These are phyloP conservation scores for Candida palmyrensis DNA, from an alignment of 805 yeast species.

Conservation along the genomic window DNA sequence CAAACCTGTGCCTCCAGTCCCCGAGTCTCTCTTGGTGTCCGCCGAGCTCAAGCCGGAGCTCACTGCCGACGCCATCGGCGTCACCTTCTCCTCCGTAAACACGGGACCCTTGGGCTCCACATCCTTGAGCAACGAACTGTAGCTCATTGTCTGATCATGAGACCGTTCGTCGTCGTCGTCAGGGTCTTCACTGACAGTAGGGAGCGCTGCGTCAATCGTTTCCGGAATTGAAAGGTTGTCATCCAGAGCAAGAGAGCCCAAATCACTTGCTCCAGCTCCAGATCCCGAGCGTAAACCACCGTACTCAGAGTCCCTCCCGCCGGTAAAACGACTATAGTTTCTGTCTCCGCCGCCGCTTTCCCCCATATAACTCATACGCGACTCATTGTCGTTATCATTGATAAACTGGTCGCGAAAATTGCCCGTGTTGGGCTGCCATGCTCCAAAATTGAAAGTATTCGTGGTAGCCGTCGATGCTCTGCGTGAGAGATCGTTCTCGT, in stretches of 20 bases:
- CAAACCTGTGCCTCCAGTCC: no score
- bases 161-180: slow-evolving; percentile 12
- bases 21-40: background rate
- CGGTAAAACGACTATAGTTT: slow-evolving; percentile 13
- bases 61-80: slow-evolving; percentile 16
- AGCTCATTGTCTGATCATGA: slow-evolving; percentile 1
- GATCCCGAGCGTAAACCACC: no score
- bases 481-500: slow-evolving; percentile 15
- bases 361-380: slow-evolving; percentile 20
- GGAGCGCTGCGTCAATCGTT: slow-evolving; percentile 33
- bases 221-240: slow-evolving; percentile 32
- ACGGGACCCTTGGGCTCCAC: slow-evolving; percentile 6
- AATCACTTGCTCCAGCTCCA: background rate
- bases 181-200: slow-evolving; percentile 31
- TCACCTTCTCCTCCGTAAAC: slow-evolving; percentile 22
- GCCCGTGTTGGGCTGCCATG: slow-evolving; percentile 57
- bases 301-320: slow-evolving; percentile 5
- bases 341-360: background rate
- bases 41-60: background rate
- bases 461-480: slow-evolving; percentile 28
- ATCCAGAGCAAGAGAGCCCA: slow-evolving; percentile 9
- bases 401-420: slow-evolving; percentile 46
- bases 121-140: background rate
- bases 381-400: slow-evolving; percentile 38
- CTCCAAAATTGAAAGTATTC: slow-evolving; percentile 41